Base-by-base conservation (phyloP, 2,329 filamentous ascomycete species). In the Apiospora rasikravindrae region DNA sequence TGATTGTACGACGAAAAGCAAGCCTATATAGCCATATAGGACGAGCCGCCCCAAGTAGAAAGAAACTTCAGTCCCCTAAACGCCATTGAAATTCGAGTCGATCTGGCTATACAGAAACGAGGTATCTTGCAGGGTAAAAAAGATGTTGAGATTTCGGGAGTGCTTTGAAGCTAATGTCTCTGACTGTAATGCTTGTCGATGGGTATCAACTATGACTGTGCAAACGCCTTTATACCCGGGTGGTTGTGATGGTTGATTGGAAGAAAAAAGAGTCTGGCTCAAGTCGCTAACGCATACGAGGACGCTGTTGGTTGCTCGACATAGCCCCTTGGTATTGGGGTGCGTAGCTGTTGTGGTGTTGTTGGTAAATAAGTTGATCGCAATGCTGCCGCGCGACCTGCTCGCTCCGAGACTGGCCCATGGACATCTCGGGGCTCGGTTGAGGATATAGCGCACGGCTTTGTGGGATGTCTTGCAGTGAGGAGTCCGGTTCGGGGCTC, bases 281-380 rank as follows among this genome's bases (percentile, higher is more conserved):
- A 33, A 64, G 57, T 40, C 29, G 19, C 57, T 64, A 64, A 40
- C 57, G 57, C 57, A 64, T 64, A 40, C 57, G 57, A 64, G 57
- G 57, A 33, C 57, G 57, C 57, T 37, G 57, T 40, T 64, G 57
- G 57, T 37, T 64, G 19, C 11, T 61, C 14, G 53, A 61, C 33
- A 61, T 16, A 61, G 29, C 53, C 14, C 26, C 53, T 61, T 61
- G 53, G 53, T 33, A 26, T 13, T 64, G 57, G 10, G 19, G 8
- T 33, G 40, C 40, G 33, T 40, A 64, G 29, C 40, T 64, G 10
- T 22, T 33, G 19, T 37, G 33, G 10, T 37, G 19, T n/a, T 61
- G 53, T 33, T 64, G 57, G 33, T 64, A 33, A 3, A 64, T 64
- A 19, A 64, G n/a, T 13, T 64, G 57, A 19, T 64, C 57, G 22